phyloP scores from a whole-genome alignment of 1,139 yeast species.

The Debaryomycetaceae sp. region DNA sequence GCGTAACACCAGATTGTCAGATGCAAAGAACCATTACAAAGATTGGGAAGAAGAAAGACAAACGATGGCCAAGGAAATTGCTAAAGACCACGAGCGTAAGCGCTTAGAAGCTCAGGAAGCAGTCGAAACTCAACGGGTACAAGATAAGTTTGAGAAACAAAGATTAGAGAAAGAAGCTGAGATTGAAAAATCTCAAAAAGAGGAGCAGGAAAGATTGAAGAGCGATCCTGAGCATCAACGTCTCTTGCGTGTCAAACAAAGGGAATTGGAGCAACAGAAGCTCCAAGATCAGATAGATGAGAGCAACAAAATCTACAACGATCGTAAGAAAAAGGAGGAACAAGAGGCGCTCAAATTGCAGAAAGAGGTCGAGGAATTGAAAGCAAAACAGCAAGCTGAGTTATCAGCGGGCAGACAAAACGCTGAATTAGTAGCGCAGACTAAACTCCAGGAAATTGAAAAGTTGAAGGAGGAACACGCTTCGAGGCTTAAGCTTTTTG shows the following conservation, averaged over 20 bases:
- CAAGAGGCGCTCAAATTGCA: slow-evolving; percentile 23
- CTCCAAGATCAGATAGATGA: slow-evolving; percentile 25
- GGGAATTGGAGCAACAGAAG: slow-evolving; percentile 26
- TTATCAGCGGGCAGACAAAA: slow-evolving; percentile 26
- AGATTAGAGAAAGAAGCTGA: slow-evolving; percentile 29
- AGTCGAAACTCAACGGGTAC: slow-evolving; percentile 42
- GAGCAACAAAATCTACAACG: slow-evolving; percentile 23
- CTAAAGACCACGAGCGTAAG: slow-evolving; percentile 43
- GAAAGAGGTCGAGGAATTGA: slow-evolving; percentile 30
- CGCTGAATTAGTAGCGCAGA: slow-evolving; percentile 32
- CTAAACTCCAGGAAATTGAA: slow-evolving; percentile 31
- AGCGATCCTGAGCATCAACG: slow-evolving; percentile 27
- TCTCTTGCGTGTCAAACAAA: slow-evolving; percentile 19
- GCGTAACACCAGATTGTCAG: slow-evolving; percentile 34
- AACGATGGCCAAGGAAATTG: slow-evolving; percentile 34
- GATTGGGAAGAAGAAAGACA: slow-evolving; percentile 47
- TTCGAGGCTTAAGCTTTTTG: slow-evolving; percentile 26
- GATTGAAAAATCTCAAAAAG: slow-evolving; percentile 18
- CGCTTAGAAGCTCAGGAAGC: slow-evolving; percentile 47
- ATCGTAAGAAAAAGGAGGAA: slow-evolving; percentile 24
- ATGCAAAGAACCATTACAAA: slow-evolving; percentile 38
- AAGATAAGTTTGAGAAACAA: slow-evolving; percentile 45
- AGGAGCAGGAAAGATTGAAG: slow-evolving; percentile 17
- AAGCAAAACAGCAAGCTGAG: slow-evolving; percentile 18
- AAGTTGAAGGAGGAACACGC: slow-evolving; percentile 33